Base-by-base conservation (phyloP, 2,329 filamentous ascomycete genomes). In the Ceratocystis diversiconidia region DNA sequence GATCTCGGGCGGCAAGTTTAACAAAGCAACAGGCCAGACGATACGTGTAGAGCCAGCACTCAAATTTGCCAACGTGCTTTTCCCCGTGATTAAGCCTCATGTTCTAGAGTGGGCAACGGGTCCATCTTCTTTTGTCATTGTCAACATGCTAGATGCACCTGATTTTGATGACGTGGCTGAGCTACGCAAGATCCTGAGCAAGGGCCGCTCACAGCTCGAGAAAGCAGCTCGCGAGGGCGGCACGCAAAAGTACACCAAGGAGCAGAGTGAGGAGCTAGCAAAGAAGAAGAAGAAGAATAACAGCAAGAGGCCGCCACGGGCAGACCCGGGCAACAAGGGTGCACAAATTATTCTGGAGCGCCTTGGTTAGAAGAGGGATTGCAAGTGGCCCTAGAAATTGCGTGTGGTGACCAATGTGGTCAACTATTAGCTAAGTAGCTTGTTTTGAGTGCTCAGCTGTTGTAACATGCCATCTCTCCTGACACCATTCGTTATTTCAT, bases 1-100 rank as follows among this genome's bases (percentile, higher is more conserved):
- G 6, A 91, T 96, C 28, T 87, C 90, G 65, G 94, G 94, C 52
- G 94, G 95, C 30, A 86, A 85, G 66, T 99, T 89, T 73, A 90
- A 97, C 75, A 84, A 84, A 68, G 80, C 80, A 55, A 80, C 84
- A 1, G 90, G 90, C 75, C 84, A 80, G 65, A 76, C 94, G 57
- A 82, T 88, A 71, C 83, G 85, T 25, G 81, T 88, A 1, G 85
- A 91, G 61, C 90, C 91, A 17, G 82, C 89, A 6, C 79, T 97
- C 65, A 82, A 86, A 62, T 99, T 99, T 73, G 85, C 89, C 68
- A 82, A 88, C 69, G 78, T 88, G 61, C 79, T 99, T n/a, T 97
- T 92, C 73, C 84, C 86, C 5, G 78, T 88, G 68, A 92, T 97
- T 74, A 83, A 88, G 73, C 82, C 85, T 0, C 79, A 89, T 70